Percentiles rank a stretch among this genome's conserved stretches.
These are phyloP conservation scores for Coemansia sp. DNA, from an alignment of 192 early-diverging fungal species.

Conservation along the genomic window DNA sequence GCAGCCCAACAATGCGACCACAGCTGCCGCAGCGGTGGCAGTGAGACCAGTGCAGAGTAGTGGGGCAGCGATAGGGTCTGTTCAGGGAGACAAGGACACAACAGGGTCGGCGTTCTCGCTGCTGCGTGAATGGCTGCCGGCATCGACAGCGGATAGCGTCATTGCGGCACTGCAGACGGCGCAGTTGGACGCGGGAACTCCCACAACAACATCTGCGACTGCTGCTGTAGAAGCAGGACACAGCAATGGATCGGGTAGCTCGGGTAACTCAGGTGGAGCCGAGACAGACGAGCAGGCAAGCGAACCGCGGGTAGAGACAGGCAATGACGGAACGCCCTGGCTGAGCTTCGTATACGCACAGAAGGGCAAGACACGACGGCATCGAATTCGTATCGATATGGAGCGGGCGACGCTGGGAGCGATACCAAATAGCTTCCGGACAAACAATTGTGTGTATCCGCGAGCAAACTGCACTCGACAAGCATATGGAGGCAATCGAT, in stretches of 20 bases:
- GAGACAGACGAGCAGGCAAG: slow-evolving; percentile 6
- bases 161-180: slow-evolving; percentile 44
- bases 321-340: slow-evolving; percentile 31
- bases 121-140: slow-evolving; percentile 41
- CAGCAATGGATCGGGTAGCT: neutral
- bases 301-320: slow-evolving; percentile 31
- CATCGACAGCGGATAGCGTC: slow-evolving; percentile 41
- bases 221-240: neutral
- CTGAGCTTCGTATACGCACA: slow-evolving; percentile 48
- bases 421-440: slow-evolving; percentile 62
- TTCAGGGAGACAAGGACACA: neutral
- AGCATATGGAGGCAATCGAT: slow-evolving; percentile 77
- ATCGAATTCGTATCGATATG: slow-evolving; percentile 73
- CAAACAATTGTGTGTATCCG: slow-evolving; percentile 81
- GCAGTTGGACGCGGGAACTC: slow-evolving; percentile 6
- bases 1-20: neutral
- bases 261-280: neutral
- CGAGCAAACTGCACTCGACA: slow-evolving; percentile 65
- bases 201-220: neutral
- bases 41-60: neutral
- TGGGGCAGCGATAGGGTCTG: neutral
- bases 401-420: slow-evolving; percentile 51
- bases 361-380: slow-evolving; percentile 62
- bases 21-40: neutral
- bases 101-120: slow-evolving; percentile 18